Evolutionary conservation across 169 alveolate genomes (phyloP).

Genomic region (Plasmodium blacklocki): DNA sequence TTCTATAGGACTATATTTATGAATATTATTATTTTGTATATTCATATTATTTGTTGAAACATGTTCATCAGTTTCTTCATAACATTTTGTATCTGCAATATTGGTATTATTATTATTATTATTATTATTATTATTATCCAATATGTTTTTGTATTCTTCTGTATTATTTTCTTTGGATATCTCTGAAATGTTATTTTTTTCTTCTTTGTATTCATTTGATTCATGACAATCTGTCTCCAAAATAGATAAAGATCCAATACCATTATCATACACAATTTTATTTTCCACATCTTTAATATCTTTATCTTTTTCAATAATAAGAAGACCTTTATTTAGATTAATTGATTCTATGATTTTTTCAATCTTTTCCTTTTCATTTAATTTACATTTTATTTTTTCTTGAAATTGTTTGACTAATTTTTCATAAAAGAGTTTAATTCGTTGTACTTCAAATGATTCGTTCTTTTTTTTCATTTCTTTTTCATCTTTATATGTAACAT

Average conservation of each 20-base stretch:
- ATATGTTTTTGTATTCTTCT: background rate
- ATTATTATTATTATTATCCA: background rate
- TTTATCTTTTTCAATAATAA: background rate
- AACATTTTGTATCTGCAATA: background rate
- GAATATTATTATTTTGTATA: too few species aligned
- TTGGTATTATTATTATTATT: background rate
- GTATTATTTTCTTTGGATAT: background rate
- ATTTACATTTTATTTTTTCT: slow-evolving; percentile 37
- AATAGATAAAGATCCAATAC: too few species aligned
- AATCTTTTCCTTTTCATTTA: slow-evolving; percentile 39
- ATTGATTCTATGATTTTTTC: slow-evolving; percentile 62
- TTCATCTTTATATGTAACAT: background rate
- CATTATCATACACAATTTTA: too few species aligned
- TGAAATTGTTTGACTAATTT: slow-evolving; percentile 34
- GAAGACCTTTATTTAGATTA: slow-evolving; percentile 1
- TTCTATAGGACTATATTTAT: background rate
- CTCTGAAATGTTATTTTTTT: background rate
- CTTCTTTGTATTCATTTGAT: background rate
- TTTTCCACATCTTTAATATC: slow-evolving; percentile 1
- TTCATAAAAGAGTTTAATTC: slow-evolving; percentile 66
- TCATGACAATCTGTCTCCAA: too few species aligned
- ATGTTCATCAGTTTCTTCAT: background rate
- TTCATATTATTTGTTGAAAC: too few species aligned
- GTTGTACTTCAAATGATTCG: slow-evolving; percentile 2
- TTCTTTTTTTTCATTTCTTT: background rate